These are phyloP conservation scores for Allomyces arbusculus DNA, from an alignment of 192 early-diverging fungal species.

Conservation along the genomic window DNA sequence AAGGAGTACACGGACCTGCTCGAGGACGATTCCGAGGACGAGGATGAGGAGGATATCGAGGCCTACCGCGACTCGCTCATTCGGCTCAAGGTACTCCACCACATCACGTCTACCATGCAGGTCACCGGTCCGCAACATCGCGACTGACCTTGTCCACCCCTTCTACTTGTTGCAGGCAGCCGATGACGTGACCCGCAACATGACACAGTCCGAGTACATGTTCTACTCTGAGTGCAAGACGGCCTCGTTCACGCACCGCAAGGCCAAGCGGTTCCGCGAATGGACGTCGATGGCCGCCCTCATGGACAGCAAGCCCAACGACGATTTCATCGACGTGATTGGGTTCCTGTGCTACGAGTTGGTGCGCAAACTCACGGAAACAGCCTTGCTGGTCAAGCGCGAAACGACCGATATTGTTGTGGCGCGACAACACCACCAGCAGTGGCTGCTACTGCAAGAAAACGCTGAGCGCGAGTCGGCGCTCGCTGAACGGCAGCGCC, in stretches of 20 bases:
- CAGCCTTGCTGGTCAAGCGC: constrained; percentile 37
- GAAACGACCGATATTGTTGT: constrained; percentile 13
- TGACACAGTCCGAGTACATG: constrained; percentile 98
- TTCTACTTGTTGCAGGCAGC: constrained; percentile 31
- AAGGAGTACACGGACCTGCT: constrained; percentile 58
- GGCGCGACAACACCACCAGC: not conserved
- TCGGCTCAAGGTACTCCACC: constrained; percentile 34
- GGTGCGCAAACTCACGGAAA: constrained; percentile 78
- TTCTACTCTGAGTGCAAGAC: constrained; percentile 97
- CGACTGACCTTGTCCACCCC: too few relatives aligned
- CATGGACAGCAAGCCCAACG: constrained; percentile 74
- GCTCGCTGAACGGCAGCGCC: not conserved
- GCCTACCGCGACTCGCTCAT: constrained; percentile 77
- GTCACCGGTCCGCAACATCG: too few relatives aligned
- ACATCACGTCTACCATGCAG: too few relatives aligned
- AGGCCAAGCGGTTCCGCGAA: constrained; percentile 77
- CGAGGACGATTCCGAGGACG: constrained; percentile 60
- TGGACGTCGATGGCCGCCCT: constrained; percentile 81
- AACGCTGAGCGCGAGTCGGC: not conserved
- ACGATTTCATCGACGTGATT: constrained; percentile 88
- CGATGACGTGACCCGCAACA: constrained; percentile 74
- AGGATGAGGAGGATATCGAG: constrained; percentile 67
- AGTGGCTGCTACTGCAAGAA: too few relatives aligned
- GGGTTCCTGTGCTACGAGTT: constrained; percentile 92
- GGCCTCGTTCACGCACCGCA: constrained; percentile 90